Evolutionary conservation across 345 rosid species (phyloP).

Genomic region (Populus davidiana): DNA sequence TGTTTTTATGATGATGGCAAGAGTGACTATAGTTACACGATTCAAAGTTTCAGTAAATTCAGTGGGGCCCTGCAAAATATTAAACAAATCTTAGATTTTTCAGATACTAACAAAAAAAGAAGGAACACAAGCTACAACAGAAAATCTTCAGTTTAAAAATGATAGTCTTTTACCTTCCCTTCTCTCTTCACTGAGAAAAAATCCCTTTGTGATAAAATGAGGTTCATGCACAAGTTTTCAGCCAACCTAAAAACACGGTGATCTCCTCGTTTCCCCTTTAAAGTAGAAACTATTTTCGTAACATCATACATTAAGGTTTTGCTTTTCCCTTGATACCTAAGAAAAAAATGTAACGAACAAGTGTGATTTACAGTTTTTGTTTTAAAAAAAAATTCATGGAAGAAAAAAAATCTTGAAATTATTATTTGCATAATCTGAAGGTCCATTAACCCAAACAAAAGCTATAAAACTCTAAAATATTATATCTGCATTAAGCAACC

Average conservation of each 20-base stretch:
- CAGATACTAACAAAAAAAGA: conserved; percentile 9
- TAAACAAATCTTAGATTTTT: conserved; percentile 14
- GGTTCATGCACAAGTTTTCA: conserved; percentile 91
- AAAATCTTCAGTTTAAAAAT: conserved; percentile 13
- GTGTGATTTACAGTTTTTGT: conserved; percentile 8
- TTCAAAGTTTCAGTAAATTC: conserved; percentile 97
- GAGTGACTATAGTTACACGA: conserved; percentile 78
- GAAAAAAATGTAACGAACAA: conserved; percentile 6
- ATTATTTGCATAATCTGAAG: conserved; percentile 9
- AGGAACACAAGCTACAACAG: background rate
- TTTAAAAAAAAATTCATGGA: background rate
- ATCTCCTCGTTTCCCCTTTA: conserved; percentile 95
- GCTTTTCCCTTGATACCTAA: conserved; percentile 91
- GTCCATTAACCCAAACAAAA: background rate
- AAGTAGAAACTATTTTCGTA: conserved; percentile 82
- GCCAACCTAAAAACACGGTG: conserved; percentile 91
- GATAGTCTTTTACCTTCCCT: conserved; percentile 60
- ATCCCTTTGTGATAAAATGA: conserved; percentile 86
- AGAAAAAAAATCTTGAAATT: background rate
- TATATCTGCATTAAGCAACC: background rate
- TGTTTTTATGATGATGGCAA: conserved; percentile 89
- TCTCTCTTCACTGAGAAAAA: conserved; percentile 87
- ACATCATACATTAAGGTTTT: conserved; percentile 92
- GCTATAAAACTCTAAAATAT: background rate
- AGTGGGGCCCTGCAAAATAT: conserved; percentile 75